Evolutionary conservation across 75 land plant species (phyloP), one percentile per base, ranked within the genome.

Genomic region (Picea glauca): DNA sequence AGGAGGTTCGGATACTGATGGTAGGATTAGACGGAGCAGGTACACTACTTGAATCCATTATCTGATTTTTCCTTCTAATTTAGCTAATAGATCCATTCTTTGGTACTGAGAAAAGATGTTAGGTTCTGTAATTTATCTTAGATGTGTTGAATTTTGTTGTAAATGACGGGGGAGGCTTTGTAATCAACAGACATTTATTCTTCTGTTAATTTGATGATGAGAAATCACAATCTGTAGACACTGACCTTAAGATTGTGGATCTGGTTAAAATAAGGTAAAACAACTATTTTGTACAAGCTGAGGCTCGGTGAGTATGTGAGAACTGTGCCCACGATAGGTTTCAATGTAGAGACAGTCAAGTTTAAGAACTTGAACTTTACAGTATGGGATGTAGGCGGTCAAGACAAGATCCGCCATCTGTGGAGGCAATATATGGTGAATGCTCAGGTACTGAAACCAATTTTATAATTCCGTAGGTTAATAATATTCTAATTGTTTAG

Each of bases 301-400:
- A 82, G 83, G 78, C 84, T 83, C 4, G 84, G 84, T 15, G 85
- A 83, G 35, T 35, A 73, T 23, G 85, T 83, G 20, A 62, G n/a
- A 21, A 83, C 84, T 5, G 79, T 83, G 18, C 83, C 84, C 31
- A 83, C 84, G 6, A 83, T 83, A n/a, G 85, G 85, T 31, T 83
- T 65, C 58, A 77, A 83, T 84, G 86, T 83, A 14, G 85, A 84
- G 60, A 83, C 72, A 6, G 80, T 84, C 26, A 60, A 84, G 30
- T 77, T 56, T 30, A 65, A 78, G 73, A 80, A 58, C 60, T 17
- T 83, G 60, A 84, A 74, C 58, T 83, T 84, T 70, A 84, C 81
- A 14, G 85, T 84, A 35, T 84, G 85, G 86, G 85, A 84, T 83
- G 81, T 84, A 31, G 85, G 85, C 5, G 85, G 80, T 58, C 85